These are phyloP conservation scores for Zygoascus meyerae DNA, from an alignment of 1,139 yeast genomes.

Conservation along the genomic window DNA sequence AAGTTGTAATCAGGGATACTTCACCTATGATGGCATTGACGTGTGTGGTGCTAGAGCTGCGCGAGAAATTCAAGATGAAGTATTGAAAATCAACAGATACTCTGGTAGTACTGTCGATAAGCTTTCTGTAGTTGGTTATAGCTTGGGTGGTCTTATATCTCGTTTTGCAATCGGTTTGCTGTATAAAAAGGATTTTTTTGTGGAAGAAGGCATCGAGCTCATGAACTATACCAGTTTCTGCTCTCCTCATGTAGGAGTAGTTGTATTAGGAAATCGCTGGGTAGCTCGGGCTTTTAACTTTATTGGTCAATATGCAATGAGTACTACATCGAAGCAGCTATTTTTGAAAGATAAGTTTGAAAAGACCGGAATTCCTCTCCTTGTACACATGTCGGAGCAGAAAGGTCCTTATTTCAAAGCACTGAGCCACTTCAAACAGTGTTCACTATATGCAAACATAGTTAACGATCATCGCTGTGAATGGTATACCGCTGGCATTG, in stretches of 20 bases:
- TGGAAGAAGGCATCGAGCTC: conserved; percentile 32
- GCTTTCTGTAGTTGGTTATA: conserved; percentile 71
- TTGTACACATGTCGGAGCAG: conserved; percentile 60
- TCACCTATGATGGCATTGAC: conserved; percentile 82
- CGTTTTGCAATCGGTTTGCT: conserved; percentile 73
- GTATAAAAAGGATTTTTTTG: conserved; percentile 48
- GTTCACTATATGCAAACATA: conserved; percentile 63
- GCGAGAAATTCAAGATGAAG: conserved; percentile 53
- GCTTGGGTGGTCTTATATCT: conserved; percentile 75
- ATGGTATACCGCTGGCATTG: conserved; percentile 76
- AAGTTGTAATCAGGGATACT: conserved; percentile 56
- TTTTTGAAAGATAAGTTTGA: conserved; percentile 50
- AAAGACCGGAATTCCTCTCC: conserved; percentile 41
- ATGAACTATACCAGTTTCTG: conserved; percentile 61
- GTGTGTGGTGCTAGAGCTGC: conserved; percentile 75
- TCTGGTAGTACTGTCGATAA: conserved; percentile 23
- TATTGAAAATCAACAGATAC: conserved; percentile 33
- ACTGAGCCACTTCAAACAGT: conserved; percentile 45
- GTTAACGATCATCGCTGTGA: conserved; percentile 74
- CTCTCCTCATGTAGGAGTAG: conserved; percentile 76
- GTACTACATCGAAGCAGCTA: conserved; percentile 66
- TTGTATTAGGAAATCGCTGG: conserved; percentile 52
- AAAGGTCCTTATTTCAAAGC: conserved; percentile 55
- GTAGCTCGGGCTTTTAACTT: conserved; percentile 49
- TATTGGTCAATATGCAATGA: conserved; percentile 56